phyloP scores from a whole-genome alignment of 768 basidiomycete species.

The Sarcomyxa edulis region DNA sequence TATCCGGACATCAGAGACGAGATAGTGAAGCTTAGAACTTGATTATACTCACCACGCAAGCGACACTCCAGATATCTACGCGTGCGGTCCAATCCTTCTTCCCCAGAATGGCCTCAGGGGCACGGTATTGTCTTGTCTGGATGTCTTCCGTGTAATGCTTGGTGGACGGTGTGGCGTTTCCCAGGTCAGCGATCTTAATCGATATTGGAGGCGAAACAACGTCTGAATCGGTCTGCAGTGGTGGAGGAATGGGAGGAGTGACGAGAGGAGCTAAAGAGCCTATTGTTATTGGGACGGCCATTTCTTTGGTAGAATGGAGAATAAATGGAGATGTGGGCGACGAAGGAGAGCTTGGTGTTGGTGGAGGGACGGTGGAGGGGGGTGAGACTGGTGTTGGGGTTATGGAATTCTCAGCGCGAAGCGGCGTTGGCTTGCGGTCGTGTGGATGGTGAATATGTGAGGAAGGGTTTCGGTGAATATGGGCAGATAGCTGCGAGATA shows the following conservation, averaged over 20 bases:
- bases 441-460: neutral
- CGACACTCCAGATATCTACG: conserved; percentile 89
- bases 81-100: conserved; percentile 80
- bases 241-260: conserved; percentile 13
- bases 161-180: conserved; percentile 89
- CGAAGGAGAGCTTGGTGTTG: conserved; percentile 11
- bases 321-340: conserved; percentile 7
- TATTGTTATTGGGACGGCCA: too few relatives aligned
- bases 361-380: conserved; percentile 15
- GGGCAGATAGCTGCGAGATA: neutral
- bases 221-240: conserved; percentile 13
- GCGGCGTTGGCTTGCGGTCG: conserved; percentile 6
- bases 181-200: conserved; percentile 92
- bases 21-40: neutral
- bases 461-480: neutral
- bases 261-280: conserved; percentile 6
- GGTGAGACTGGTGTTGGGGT: conserved; percentile 33
- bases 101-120: conserved; percentile 91
- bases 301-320: too few relatives aligned
- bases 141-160: conserved; percentile 93
- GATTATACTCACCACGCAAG: conserved; percentile 63
- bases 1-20: neutral
- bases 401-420: too few relatives aligned
- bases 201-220: conserved; percentile 47
- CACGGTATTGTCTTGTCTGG: conserved; percentile 93